Base-by-base conservation (phyloP, 192 early-diverging fungal species). In the Rhizophagus prolifer region DNA sequence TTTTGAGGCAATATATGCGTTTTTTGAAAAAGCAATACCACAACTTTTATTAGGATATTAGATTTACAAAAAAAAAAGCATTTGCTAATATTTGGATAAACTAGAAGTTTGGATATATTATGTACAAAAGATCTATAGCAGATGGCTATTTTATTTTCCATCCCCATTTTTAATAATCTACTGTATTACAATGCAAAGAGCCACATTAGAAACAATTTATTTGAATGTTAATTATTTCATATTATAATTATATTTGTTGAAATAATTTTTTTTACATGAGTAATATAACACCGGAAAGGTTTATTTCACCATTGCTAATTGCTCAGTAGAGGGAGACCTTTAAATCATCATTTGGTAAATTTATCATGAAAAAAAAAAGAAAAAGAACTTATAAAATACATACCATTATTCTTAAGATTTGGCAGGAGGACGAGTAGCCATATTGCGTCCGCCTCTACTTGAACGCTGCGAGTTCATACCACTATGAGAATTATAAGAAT, bases 351-450 rank as follows among this genome's bases (percentile, higher is more conserved):
- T 26, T 28, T 30, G 28, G 12, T 8, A 63, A 14, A 63, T 44
- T 12, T 44, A 31, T n/a, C 7, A 14, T 63, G 10, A 31, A 28
- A 63, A 12, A 28, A n/a, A 26, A 13, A 62, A 26, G 10, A 13
- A 12, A 23, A 12, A 28, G 60, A 23, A 30, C 16, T 19, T 19
- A 5, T 54, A 54, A 14, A 38, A 19, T n/a, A 67, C 36, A 36
- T 41, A 67, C 65, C 65, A 67, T 67, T 34, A 7, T 38, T 38
- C 30, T 67, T 67, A 67, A n/a, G 65, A 67, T 21, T 67, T 67
- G 34, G 36, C 31, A 67, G 65, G 65, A 36, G 14, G 65, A 9
- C 65, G 65, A 67, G 65, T 4, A 26, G 7, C 9, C 34, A 23
- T 34, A 67, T 41, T 67, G 21, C 65, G 65, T 34, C 36, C 34